Percentiles rank a stretch among this genome's conserved stretches.
These are phyloP conservation scores for Marasmius fiardii DNA, from an alignment of 1,284 basidiomycete species.

Conservation along the genomic window DNA sequence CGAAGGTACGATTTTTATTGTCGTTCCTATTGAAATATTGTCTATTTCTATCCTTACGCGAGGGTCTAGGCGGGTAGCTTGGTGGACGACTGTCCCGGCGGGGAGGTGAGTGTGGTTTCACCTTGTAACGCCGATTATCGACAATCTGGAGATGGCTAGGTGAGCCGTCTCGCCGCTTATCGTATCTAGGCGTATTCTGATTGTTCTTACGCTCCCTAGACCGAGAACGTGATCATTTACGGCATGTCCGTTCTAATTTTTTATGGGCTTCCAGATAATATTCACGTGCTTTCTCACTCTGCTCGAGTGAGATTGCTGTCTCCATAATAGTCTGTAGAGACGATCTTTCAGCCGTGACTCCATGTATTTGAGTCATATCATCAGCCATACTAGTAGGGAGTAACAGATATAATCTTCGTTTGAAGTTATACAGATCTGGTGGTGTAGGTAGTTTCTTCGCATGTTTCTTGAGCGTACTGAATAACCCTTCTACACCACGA, in stretches of 20 bases:
- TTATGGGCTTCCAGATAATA: neutral
- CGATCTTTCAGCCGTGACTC: neutral
- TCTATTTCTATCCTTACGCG: no score
- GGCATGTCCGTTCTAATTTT: neutral
- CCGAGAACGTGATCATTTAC: neutral
- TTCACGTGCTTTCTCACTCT: neutral
- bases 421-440: neutral
- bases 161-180: neutral
- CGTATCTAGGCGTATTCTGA: neutral
- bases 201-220: neutral
- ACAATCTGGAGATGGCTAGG: neutral
- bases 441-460: neutral
- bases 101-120: no score
- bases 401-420: neutral
- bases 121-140: no score
- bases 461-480: neutral
- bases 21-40: no score
- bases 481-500: neutral
- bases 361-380: neutral
- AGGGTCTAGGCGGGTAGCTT: no score
- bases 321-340: neutral
- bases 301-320: neutral
- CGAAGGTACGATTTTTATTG: no score
- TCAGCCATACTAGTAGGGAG: neutral
- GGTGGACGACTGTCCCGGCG: no score